A percentile compares a stretch with the other conserved stretches of the same genome.
Conservation (phyloP, 345 rosid genomes). For the Ailanthus altissimus region DNA sequence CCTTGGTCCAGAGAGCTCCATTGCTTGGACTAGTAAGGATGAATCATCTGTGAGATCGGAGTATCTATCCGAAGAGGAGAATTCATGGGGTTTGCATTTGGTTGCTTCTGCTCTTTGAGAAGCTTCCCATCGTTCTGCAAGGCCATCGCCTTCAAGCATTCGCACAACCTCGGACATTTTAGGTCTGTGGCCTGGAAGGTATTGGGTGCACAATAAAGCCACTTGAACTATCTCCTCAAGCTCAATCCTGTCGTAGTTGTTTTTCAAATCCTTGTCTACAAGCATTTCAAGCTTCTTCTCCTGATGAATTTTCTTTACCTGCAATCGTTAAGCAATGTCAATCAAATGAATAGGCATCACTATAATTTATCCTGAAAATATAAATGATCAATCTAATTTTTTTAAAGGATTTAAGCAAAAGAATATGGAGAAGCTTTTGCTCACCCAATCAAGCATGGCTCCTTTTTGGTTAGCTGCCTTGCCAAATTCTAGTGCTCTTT, state of each 20-base stretch:
- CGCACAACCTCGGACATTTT: constrained; percentile 96
- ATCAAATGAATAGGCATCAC: background rate
- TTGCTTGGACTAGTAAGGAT: constrained; percentile 84
- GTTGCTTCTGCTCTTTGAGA: constrained; percentile 73
- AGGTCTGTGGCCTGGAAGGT: constrained; percentile 86
- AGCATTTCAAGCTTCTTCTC: constrained; percentile 89
- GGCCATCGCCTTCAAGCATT: constrained; percentile 98
- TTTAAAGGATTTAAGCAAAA: background rate
- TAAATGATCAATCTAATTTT: background rate
- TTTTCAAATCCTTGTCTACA: constrained; percentile 84
- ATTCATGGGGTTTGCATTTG: constrained; percentile 64
- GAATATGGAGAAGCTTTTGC: constrained; percentile 4
- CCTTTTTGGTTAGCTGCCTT: constrained; percentile 94
- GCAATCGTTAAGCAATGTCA: constrained; percentile 16
- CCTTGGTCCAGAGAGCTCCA: constrained; percentile 99
- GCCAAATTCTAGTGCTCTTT: constrained; percentile 89
- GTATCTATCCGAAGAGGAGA: constrained; percentile 85
- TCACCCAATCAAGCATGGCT: constrained; percentile 96
- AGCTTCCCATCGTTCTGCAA: constrained; percentile 99
- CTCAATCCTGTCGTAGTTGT: constrained; percentile 80
- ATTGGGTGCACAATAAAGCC: constrained; percentile 86
- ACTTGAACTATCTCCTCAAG: constrained; percentile 95
- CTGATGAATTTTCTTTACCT: constrained; percentile 87
- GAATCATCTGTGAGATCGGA: constrained; percentile 99
- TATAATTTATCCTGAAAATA: background rate